phyloP scores from a whole-genome alignment of 371 early-diverging fungal genomes.

The Rhizomucor pusillus region DNA sequence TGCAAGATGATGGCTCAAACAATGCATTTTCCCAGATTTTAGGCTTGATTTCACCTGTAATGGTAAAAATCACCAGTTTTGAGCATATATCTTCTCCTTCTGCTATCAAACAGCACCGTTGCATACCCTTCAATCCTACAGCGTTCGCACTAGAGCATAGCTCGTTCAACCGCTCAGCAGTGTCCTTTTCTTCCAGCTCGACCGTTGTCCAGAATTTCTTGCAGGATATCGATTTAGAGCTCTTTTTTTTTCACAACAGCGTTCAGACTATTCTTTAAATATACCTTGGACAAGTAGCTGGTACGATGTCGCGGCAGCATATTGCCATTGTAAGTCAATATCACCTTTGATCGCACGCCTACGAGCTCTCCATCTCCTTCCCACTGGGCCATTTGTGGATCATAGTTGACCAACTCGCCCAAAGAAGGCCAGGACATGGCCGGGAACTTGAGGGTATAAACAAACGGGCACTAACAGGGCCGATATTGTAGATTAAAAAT shows the following conservation, averaged over 20 bases:
- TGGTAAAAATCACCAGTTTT: no score
- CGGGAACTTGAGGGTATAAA: conserved; percentile 17
- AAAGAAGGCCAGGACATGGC: conserved; percentile 25
- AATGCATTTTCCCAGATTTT: no score
- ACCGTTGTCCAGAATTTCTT: no score
- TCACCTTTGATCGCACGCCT: conserved; percentile 34
- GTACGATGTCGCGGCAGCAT: conserved; percentile 6
- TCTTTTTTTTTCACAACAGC: no score
- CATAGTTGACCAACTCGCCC: conserved; percentile 38
- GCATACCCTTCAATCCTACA: neutral
- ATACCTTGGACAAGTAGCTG: conserved; percentile 29
- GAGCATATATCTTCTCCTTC: no score
- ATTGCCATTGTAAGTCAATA: conserved; percentile 23
- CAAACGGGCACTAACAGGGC: conserved; percentile 33
- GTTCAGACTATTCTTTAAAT: neutral
- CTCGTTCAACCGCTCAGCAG: neutral
- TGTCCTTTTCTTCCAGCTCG: neutral
- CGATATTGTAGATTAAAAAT: neutral
- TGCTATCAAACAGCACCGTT: no score
- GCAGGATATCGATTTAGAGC: no score
- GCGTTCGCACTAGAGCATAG: neutral
- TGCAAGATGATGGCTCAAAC: conserved; percentile 10
- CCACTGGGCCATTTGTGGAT: conserved; percentile 48
- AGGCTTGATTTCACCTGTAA: no score
- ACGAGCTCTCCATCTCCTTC: conserved; percentile 48